A percentile compares a stretch with the other conserved stretches of the same genome.
Evolutionary conservation across 768 basidiomycete species (phyloP).

Genomic region (Multifurca ochricompacta): DNA sequence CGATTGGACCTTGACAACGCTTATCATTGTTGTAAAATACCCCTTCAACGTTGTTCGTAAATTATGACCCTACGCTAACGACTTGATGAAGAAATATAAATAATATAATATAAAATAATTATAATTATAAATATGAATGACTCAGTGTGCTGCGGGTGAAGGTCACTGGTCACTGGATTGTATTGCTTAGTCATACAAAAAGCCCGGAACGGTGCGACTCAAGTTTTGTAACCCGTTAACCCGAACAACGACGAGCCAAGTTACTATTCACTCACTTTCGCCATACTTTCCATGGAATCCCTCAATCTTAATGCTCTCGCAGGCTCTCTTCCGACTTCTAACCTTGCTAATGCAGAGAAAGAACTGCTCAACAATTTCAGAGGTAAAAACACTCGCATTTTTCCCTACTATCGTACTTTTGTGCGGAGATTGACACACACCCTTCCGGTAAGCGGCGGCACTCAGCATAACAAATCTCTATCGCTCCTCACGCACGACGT

Average conservation of each 20-base stretch:
- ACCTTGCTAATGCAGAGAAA: slow-evolving; percentile 70
- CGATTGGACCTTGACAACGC: too few species aligned
- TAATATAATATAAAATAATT: too few species aligned
- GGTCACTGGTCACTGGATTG: too few species aligned
- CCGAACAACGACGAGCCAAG: slow-evolving; percentile 9
- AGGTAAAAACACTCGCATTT: slow-evolving; percentile 37
- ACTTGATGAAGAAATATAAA: too few species aligned
- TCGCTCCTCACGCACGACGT: slow-evolving; percentile 66
- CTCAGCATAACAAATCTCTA: slow-evolving; percentile 81
- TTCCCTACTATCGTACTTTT: slow-evolving; percentile 4
- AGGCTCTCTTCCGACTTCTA: slow-evolving; percentile 61
- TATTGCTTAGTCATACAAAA: slow-evolving; percentile 7
- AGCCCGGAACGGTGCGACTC: neutral
- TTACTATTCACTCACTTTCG: neutral
- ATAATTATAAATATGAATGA: too few species aligned
- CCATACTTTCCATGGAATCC: slow-evolving; percentile 47
- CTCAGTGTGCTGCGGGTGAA: too few species aligned
- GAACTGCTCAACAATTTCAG: slow-evolving; percentile 76
- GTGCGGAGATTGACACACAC: slow-evolving; percentile 21
- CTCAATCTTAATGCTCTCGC: slow-evolving; percentile 75
- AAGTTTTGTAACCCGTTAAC: slow-evolving; percentile 8
- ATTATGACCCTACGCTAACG: too few species aligned
- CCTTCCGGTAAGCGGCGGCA: slow-evolving; percentile 54
- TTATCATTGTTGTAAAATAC: too few species aligned
- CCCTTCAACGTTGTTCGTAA: too few species aligned